Evolutionary conservation across 768 basidiomycete species (phyloP).

Genomic region (Nidularia sp.): DNA sequence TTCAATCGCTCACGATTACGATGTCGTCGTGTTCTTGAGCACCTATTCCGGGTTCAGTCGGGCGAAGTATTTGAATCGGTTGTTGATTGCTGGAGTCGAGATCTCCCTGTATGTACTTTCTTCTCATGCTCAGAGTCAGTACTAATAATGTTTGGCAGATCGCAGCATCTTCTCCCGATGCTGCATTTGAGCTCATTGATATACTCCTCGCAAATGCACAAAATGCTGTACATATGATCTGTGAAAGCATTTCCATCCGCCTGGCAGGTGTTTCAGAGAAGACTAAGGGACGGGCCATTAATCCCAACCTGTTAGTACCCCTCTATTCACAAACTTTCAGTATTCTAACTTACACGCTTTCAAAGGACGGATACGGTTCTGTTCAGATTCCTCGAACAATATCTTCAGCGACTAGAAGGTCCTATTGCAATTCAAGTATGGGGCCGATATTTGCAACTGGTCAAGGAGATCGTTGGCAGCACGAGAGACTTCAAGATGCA

Average conservation of each 20-base stretch:
- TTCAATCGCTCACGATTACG: constrained; percentile 64
- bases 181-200: constrained; percentile 81
- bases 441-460: constrained; percentile 71
- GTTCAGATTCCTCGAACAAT: constrained; percentile 89
- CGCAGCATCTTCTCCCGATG: constrained; percentile 34
- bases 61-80: constrained; percentile 81
- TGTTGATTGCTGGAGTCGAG: constrained; percentile 77
- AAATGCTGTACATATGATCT: constrained; percentile 82
- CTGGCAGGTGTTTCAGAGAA: constrained; percentile 53
- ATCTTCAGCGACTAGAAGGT: constrained; percentile 79
- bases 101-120: constrained; percentile 37
- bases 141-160: constrained; percentile 21
- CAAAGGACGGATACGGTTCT: constrained; percentile 62
- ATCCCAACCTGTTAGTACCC: constrained; percentile 61
- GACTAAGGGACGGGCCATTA: constrained; percentile 53
- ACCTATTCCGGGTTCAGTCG: constrained; percentile 77
- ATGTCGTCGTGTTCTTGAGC: constrained; percentile 77
- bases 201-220: constrained; percentile 81
- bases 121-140: background rate
- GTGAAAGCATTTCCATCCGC: constrained; percentile 73
- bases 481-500: constrained; percentile 68
- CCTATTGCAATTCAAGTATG: constrained; percentile 93
- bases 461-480: constrained; percentile 69
- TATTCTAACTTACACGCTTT: constrained; percentile 1
- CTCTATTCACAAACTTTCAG: background rate